Evolutionary conservation across 768 basidiomycete species (phyloP).

Genomic region (Candolleomyces aberdarensis): DNA sequence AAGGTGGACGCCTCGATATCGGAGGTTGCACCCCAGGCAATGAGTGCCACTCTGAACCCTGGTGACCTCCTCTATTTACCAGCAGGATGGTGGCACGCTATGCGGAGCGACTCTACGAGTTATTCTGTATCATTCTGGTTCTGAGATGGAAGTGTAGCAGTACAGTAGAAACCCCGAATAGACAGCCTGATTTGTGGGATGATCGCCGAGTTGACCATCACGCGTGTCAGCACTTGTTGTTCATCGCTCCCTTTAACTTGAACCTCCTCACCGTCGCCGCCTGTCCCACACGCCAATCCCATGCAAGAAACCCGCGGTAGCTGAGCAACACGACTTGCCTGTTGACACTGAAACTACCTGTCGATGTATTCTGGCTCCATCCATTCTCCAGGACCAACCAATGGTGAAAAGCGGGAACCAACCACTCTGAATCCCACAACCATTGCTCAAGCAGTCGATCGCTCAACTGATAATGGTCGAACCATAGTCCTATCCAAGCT

Average conservation of each 20-base stretch:
- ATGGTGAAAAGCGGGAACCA: neutral
- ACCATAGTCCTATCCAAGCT: constrained; percentile 85
- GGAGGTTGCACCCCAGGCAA: constrained; percentile 56
- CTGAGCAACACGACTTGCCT: constrained; percentile 7
- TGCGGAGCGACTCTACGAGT: constrained; percentile 78
- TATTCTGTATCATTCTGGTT: constrained; percentile 94
- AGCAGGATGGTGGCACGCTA: constrained; percentile 93
- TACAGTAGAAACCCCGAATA: neutral
- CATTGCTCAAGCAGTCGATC: constrained; percentile 61
- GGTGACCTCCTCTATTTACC: constrained; percentile 91
- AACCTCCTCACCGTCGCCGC: neutral
- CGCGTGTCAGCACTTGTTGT: neutral
- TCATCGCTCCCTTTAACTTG: constrained; percentile 4
- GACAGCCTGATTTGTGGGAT: neutral
- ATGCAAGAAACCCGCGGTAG: neutral
- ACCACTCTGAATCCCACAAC: constrained; percentile 37
- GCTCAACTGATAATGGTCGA: constrained; percentile 72
- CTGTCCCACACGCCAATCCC: neutral
- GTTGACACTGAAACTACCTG: neutral
- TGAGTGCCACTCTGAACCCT: constrained; percentile 61
- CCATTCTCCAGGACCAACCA: neutral
- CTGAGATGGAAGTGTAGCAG: constrained; percentile 24
- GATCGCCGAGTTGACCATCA: neutral
- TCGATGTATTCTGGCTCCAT: neutral
- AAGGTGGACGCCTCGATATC: constrained; percentile 46